Conservation (phyloP, 257 asterid species). For the Lithospermum erythrorhizon region DNA sequence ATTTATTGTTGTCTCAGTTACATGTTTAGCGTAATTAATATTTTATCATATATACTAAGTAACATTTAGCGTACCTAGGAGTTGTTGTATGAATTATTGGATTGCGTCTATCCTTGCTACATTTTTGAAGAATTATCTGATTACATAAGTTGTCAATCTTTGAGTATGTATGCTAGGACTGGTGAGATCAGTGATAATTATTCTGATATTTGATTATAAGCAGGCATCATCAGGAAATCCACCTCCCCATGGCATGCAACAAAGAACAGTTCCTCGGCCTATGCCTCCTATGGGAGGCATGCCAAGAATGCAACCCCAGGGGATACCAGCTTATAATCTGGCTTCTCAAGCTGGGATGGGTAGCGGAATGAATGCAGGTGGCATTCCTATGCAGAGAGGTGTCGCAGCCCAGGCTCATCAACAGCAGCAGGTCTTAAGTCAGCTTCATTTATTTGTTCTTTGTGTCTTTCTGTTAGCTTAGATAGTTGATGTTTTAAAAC, state of each 20-base stretch:
- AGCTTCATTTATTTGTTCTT: not conserved
- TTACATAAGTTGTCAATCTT: not conserved
- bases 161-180: not conserved
- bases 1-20: too few relatives aligned
- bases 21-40: too few relatives aligned
- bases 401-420: constrained; percentile 77
- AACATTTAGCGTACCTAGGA: not conserved
- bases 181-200: not conserved
- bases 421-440: constrained; percentile 63
- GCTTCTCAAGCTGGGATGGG: constrained; percentile 85
- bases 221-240: constrained; percentile 72
- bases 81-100: not conserved
- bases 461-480: constrained; percentile 4
- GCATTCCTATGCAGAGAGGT: constrained; percentile 85
- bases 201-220: not conserved
- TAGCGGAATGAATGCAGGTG: constrained; percentile 66
- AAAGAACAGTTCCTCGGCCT: constrained; percentile 73
- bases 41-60: too few relatives aligned
- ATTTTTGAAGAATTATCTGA: too few relatives aligned
- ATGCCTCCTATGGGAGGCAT: constrained; percentile 59
- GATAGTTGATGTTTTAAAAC: not conserved
- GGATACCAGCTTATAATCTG: constrained; percentile 68
- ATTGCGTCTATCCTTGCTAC: not conserved
- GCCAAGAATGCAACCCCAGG: constrained; percentile 81
- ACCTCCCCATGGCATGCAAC: constrained; percentile 58